Conservation (phyloP, 164 flowering plant genomes). For the Tetracentron sinense region DNA sequence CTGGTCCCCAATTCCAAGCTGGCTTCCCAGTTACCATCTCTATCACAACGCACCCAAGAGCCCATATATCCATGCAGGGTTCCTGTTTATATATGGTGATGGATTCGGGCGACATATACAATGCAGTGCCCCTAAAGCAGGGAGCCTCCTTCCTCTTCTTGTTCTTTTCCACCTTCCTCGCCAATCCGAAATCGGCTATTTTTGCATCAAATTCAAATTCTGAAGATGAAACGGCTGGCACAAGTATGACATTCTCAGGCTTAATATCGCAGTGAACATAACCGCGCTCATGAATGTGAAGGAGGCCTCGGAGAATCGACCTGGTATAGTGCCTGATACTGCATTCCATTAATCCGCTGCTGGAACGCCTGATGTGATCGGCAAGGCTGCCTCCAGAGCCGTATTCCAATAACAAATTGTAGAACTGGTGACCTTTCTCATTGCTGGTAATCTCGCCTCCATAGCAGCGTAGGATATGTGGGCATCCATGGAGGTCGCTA, state of each 20-base stretch:
- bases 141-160: constrained; percentile 18
- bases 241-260: no score
- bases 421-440: constrained; percentile 8
- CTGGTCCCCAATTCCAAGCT: constrained; percentile 8
- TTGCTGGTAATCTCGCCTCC: constrained; percentile 28
- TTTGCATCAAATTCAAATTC: constrained; percentile 8
- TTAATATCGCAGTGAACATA: constrained; percentile 30
- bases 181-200: constrained; percentile 20
- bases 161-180: constrained; percentile 18
- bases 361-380: constrained; percentile 13
- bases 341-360: constrained; percentile 20
- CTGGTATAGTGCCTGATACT: constrained; percentile 15
- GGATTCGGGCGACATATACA: constrained; percentile 25
- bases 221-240: no score
- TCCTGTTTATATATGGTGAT: constrained; percentile 17
- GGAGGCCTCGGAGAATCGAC: constrained; percentile 17
- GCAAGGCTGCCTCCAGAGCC: constrained; percentile 24
- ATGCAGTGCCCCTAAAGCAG: constrained; percentile 17
- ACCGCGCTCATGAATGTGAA: constrained; percentile 17
- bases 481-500: constrained; percentile 15
- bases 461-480: constrained; percentile 19
- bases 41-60: constrained; percentile 23
- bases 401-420: constrained; percentile 26
- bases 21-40: constrained; percentile 28
- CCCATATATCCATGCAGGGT: constrained; percentile 24